Percentiles rank a stretch among this genome's conserved stretches.
These are phyloP conservation scores for Grosmannia serpens DNA, from an alignment of 2,329 filamentous ascomycete species.

Conservation along the genomic window DNA sequence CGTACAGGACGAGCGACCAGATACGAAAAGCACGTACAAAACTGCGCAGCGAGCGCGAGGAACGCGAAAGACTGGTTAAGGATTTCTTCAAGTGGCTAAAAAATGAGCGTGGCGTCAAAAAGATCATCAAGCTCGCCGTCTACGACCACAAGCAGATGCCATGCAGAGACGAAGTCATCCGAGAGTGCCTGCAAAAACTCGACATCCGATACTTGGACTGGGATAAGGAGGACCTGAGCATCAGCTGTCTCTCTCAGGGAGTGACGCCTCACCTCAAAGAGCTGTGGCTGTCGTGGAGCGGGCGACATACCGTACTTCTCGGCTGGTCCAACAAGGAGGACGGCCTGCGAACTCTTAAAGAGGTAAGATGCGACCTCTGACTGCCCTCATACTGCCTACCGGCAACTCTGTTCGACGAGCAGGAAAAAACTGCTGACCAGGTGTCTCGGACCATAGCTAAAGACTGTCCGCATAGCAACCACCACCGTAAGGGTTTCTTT, in stretches of 20 bases:
- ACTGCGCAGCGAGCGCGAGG: not conserved
- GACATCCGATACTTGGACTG: not conserved
- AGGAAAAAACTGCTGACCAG: not conserved
- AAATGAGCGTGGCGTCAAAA: not conserved
- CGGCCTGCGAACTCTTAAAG: not conserved
- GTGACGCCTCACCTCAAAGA: not conserved
- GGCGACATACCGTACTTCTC: not conserved
- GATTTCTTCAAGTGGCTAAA: not conserved
- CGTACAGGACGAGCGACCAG: not conserved
- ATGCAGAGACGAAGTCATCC: not conserved
- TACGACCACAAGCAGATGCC: not conserved
- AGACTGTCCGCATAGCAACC: not conserved
- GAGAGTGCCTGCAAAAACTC: not conserved
- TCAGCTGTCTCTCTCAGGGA: not conserved
- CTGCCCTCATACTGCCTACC: too few species aligned
- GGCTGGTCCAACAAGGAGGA: not conserved
- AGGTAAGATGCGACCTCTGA: not conserved
- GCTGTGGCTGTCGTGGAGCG: not conserved
- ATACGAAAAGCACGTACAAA: not conserved
- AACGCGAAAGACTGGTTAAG: not conserved
- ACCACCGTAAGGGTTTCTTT: not conserved
- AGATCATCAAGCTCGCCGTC: not conserved
- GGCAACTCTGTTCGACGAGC: too few species aligned
- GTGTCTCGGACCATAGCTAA: not conserved
- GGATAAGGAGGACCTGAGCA: not conserved